phyloP scores from a whole-genome alignment of 371 early-diverging fungal species.

The Mortierella polycephala region DNA sequence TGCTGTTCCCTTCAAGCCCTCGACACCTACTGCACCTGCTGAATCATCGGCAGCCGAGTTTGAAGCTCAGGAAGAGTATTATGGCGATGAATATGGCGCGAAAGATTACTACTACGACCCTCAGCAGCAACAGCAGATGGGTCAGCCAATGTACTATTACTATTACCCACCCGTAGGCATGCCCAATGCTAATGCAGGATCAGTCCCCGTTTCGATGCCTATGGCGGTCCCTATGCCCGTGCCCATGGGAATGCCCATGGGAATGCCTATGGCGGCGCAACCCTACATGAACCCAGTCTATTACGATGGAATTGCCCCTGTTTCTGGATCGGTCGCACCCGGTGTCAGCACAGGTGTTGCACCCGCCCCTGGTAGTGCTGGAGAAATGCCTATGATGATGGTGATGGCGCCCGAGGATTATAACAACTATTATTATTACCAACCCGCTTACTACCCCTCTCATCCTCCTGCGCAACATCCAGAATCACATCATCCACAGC shows the following conservation, averaged over 20 bases:
- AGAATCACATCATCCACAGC: slow-evolving; percentile 7
- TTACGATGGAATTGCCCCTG: slow-evolving; percentile 27
- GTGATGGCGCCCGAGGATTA: slow-evolving; percentile 45
- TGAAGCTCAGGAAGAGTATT: slow-evolving; percentile 32
- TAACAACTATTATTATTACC: slow-evolving; percentile 49
- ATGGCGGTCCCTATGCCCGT: slow-evolving; percentile 83
- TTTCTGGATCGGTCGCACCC: slow-evolving; percentile 16
- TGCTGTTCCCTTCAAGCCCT: slow-evolving; percentile 47
- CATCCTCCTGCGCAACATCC: slow-evolving; percentile 28
- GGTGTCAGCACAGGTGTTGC: slow-evolving; percentile 15
- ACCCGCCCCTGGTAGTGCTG: slow-evolving; percentile 18
- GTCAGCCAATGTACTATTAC: slow-evolving; percentile 48
- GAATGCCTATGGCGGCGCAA: slow-evolving; percentile 40
- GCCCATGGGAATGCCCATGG: slow-evolving; percentile 36
- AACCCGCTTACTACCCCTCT: slow-evolving; percentile 27
- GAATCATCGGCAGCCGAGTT: slow-evolving; percentile 6
- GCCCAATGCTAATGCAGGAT: slow-evolving; percentile 14
- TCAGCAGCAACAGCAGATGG: slow-evolving; percentile 33
- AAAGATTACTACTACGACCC: slow-evolving; percentile 40
- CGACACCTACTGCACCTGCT: slow-evolving; percentile 5
- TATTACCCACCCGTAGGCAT: slow-evolving; percentile 38
- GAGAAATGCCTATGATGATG: slow-evolving; percentile 50
- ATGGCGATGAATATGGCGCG: slow-evolving; percentile 18
- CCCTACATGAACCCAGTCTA: slow-evolving; percentile 38
- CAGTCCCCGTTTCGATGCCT: slow-evolving; percentile 75